phyloP scores from a whole-genome alignment of 352 stramenopile genomes.

The Globisporangium lucens region DNA sequence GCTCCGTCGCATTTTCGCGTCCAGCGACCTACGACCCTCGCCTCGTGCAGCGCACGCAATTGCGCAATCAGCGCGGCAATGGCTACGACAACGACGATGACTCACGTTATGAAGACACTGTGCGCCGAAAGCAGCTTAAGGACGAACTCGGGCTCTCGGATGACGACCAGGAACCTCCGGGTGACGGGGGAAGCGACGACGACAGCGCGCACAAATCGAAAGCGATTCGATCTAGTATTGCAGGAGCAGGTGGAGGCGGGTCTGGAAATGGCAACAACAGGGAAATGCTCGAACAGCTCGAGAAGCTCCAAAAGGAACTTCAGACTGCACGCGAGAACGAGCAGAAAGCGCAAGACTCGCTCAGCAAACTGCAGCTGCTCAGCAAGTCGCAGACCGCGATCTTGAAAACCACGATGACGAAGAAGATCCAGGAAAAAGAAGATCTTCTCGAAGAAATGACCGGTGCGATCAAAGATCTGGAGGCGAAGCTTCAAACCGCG shows the following conservation, averaged over 20 bases:
- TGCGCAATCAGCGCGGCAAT: conserved; percentile 21
- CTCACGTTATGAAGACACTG: conserved; percentile 32
- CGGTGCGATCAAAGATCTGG: conserved; percentile 57
- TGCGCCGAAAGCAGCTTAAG: conserved; percentile 66
- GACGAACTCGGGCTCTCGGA: conserved; percentile 80
- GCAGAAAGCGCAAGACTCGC: conserved; percentile 71
- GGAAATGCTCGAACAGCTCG: conserved; percentile 36
- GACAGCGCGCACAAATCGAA: conserved; percentile 5
- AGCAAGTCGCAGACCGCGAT: conserved; percentile 86
- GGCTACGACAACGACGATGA: conserved; percentile 47
- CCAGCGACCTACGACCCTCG: conserved; percentile 80
- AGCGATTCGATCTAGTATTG: conserved; percentile 3
- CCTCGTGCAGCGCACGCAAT: conserved; percentile 57
- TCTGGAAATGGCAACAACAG: background rate
- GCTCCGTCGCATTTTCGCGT: conserved; percentile 61
- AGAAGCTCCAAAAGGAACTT: conserved; percentile 60
- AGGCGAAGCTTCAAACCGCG: conserved; percentile 51
- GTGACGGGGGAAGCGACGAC: conserved; percentile 12
- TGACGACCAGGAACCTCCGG: conserved; percentile 32
- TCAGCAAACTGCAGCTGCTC: conserved; percentile 77
- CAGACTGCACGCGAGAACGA: conserved; percentile 59
- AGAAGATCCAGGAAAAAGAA: conserved; percentile 74
- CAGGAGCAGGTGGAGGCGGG: conserved; percentile 5
- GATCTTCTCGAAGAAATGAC: conserved; percentile 60
- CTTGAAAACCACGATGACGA: conserved; percentile 80